Evolutionary conservation across 2,329 filamentous ascomycete species (phyloP), one percentile per base, ranked within the genome.

Genomic region (Colletotrichum liaoningense): DNA sequence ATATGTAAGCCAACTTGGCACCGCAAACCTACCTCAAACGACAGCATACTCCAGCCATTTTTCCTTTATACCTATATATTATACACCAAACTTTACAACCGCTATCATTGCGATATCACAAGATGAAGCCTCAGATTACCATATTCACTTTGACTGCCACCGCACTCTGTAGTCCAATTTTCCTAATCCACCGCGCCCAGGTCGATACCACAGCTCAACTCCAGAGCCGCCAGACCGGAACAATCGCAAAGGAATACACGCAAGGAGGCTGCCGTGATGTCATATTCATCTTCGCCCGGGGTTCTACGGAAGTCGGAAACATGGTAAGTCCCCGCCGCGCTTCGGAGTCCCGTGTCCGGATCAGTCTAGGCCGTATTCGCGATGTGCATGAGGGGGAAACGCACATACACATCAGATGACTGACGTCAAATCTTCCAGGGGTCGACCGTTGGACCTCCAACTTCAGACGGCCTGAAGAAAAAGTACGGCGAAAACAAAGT

Each of bases 251-350:
- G 14, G 69, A 72, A 28, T 72, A 67, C 56, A 57, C 69, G 1
- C 24, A 4, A 26, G 56, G 64, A 12, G 69, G 69, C n/a, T 65
- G 59, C 46, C 73, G 69, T 58, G 64, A 63, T 16, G 80, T 79
- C 59, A 84, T 85, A 74, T 80, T 84, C 75, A 80, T 85, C 77
- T 84, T 77, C 67, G 83, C 83, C 58, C 81, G 83, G 14, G 83
- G 79, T 42, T 83, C 83, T 3, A 80, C 79, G 16, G 83, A 84
- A 74, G 4, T 65, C 12, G 83, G 83, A 42, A 85, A 85, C 76
- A 79, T 85, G 78, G 83, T 82, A 73, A 72, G 70, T 16, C 7
- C 60, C 60, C 59, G 28, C 5, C 60, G 35, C 58, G 16, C 26
- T n/a, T 26, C 28, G 35, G 24, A 52, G 38, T 35, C 12, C 28